Evolutionary conservation across 345 rosid genomes (phyloP), one percentile per base, ranked within the genome.

Genomic region (Triadica sebifera): DNA sequence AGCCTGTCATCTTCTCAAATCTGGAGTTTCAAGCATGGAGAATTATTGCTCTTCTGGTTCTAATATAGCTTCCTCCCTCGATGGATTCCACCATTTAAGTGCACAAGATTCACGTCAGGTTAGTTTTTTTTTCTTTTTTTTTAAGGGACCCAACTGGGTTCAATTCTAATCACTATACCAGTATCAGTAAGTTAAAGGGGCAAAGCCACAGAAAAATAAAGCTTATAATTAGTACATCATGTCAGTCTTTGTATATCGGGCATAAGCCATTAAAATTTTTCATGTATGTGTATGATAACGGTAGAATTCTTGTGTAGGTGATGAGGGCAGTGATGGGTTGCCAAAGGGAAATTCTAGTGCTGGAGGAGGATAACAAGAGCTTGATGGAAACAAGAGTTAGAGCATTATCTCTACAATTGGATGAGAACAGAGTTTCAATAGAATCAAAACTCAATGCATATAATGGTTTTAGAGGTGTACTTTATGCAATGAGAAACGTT

Each of bases 391-490:
- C 71, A 24, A 65, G 62, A 41, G 71, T 25, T 6, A 25, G 71
- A 66, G 67, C 76, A 6, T 71, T 84, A 29, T 77, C 86, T 1
- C 76, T 84, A 49, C 70, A 71, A 70, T 61, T 79, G 39, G 77
- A 80, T 38, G 75, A 80, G 22, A 76, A 82, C 25, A 80, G 45
- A 52, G 68, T 79, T 2, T 15, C 73, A 9, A n/a, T 70, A 39
- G 86, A 86, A 41, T 83, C 89, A n/a, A 85, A 78, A 75, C 52
- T 84, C 37, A 91, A 88, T 76, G 97, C 85, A 0, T 93, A 86
- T 78, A 86, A 86, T 69, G 97, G 98, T 4, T 93, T 93, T 29
- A 81, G 95, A 45, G 97, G 98, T 3, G 98, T 88, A 4, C 87
- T 93, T 6, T 85, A 87, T 74, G 95, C 97, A 50, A 90, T 85